These are phyloP conservation scores for Fibroporia radiculosa DNA, from an alignment of 768 basidiomycete genomes.

Conservation along the genomic window DNA sequence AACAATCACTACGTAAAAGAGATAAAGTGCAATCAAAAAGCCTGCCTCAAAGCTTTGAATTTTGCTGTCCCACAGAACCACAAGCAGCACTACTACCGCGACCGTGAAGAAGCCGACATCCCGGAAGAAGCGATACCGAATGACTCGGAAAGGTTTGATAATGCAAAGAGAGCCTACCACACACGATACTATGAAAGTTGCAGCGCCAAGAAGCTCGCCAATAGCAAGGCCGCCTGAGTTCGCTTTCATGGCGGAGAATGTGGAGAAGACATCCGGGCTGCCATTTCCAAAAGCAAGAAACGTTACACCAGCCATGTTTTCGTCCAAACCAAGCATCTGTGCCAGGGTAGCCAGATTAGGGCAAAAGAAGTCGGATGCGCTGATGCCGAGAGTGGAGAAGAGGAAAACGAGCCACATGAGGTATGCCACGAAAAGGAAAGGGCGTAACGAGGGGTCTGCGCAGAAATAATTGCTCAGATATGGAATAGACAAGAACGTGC, in stretches of 20 bases:
- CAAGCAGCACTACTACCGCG: conserved; percentile 68
- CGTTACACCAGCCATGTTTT: conserved; percentile 93
- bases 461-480: conserved; percentile 74
- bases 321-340: conserved; percentile 76
- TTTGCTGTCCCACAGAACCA: conserved; percentile 68
- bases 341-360: conserved; percentile 92
- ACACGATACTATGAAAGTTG: conserved; percentile 91
- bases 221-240: conserved; percentile 86
- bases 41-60: conserved; percentile 70
- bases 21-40: conserved; percentile 64
- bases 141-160: conserved; percentile 88
- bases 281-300: conserved; percentile 97
- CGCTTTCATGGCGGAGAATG: conserved; percentile 85
- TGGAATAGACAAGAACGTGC: conserved; percentile 61
- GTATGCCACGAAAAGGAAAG: conserved; percentile 54
- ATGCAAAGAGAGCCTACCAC: conserved; percentile 98
- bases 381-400: conserved; percentile 93
- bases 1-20: conserved; percentile 70
- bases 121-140: conserved; percentile 74
- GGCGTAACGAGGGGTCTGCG: conserved; percentile 43
- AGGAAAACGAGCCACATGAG: conserved; percentile 82
- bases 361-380: conserved; percentile 95
- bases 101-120: conserved; percentile 94
- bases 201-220: conserved; percentile 92
- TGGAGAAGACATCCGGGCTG: conserved; percentile 93